Base-by-base conservation (phyloP, 1,139 yeast species). In the Saccharomyces hybrid region DNA sequence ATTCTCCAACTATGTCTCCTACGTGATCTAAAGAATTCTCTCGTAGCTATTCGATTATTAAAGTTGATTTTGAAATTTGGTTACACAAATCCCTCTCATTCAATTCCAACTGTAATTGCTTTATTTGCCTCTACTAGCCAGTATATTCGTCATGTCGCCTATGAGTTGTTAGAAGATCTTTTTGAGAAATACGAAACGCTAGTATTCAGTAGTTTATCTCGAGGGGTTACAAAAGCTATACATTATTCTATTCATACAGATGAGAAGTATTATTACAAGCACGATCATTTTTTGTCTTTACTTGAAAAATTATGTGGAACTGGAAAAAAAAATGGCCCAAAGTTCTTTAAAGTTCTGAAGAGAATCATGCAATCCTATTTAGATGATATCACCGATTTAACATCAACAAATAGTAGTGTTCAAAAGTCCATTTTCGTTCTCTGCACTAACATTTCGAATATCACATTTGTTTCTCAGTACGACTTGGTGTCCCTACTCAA, bases 41-140 rank as follows among this genome's bases (percentile, higher is more conserved):
- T 72, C 47, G 63, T 76, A 2, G 81, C 87, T 1, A 76, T 84
- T 6, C 73, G 76, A 44, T 80, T 84, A 59, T 65, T 88, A 44
- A 80, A 77, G 54, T 67, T 80, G 49, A 78, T 85, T 27, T 76
- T 85, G 3, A 75, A 75, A 32, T 75, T 81, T 52, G 96, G 96
- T 0, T 84, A 81, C 68, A 86, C 86, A 0, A 88, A 86, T 63
- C 96, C 96, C 1, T 80, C 85, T 54, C 63, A 76, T 5, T 82
- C 90, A 60, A 78, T 84, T 11, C 79, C 91, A 0, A 83, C 89
- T 0, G 75, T 87, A 1, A 78, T 88, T 54, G 93, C 93, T 0
- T 71, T 89, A 47, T 83, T 84, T 57, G 77, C 88, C 0, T 81
- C 89, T 1, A 68, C 74, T 0, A 70, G 73, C 28, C 65, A 65